These are phyloP conservation scores for Podospora bellae-mahoneyi DNA, from an alignment of 495 filamentous ascomycete genomes.

Conservation along the genomic window DNA sequence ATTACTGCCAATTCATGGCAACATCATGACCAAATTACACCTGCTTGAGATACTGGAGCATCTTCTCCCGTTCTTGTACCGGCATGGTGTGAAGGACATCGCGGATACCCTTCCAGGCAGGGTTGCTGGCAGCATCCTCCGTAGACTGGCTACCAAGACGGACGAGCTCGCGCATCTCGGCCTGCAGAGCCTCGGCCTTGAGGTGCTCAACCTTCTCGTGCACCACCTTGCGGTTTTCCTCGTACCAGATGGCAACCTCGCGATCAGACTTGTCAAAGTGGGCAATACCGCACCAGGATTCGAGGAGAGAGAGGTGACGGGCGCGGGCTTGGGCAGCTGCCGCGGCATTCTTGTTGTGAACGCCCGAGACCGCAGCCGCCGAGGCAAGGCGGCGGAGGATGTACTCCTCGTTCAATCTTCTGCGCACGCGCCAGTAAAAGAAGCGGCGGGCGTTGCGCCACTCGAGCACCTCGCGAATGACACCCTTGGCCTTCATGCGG, in stretches of 20 bases:
- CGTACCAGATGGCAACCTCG: constrained; percentile 91
- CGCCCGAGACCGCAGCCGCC: constrained; percentile 39
- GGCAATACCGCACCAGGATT: constrained; percentile 71
- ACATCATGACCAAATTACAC: constrained; percentile 17
- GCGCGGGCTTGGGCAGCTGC: constrained; percentile 51
- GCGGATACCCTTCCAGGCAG: constrained; percentile 82
- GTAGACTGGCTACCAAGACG: constrained; percentile 41
- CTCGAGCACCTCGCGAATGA: constrained; percentile 75
- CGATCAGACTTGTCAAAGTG: constrained; percentile 73
- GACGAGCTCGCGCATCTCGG: constrained; percentile 74
- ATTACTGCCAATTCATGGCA: neutral
- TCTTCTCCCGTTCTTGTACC: constrained; percentile 79
- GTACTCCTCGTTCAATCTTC: constrained; percentile 93
- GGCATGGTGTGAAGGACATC: constrained; percentile 82
- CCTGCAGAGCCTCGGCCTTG: constrained; percentile 70
- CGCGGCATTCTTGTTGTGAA: constrained; percentile 24
- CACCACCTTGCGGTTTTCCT: constrained; percentile 85
- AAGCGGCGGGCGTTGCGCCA: constrained; percentile 93
- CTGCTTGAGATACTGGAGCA: constrained; percentile 65
- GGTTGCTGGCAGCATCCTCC: constrained; percentile 57
- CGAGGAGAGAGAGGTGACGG: constrained; percentile 63
- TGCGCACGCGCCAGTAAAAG: constrained; percentile 99
- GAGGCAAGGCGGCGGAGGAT: constrained; percentile 82
- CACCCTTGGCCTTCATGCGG: constrained; percentile 95
- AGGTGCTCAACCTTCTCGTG: constrained; percentile 73